Evolutionary conservation across 306 rosid genomes (phyloP).

Genomic region (Casuarina equisetifolia): DNA sequence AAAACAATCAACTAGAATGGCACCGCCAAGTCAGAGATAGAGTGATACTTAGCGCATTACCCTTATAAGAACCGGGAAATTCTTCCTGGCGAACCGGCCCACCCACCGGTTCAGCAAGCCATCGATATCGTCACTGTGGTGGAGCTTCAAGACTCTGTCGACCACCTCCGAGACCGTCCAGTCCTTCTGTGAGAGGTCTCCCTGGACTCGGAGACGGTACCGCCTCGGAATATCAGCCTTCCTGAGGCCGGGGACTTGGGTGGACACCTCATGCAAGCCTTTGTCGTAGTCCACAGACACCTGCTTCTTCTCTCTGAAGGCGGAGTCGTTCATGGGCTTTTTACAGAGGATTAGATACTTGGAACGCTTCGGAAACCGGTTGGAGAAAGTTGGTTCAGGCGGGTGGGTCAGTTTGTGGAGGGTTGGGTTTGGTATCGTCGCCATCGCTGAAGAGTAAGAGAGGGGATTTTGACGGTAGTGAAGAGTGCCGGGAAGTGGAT

Average conservation of each 20-base stretch:
- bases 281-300: slow-evolving; percentile 84
- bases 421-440: slow-evolving; percentile 29
- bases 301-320: slow-evolving; percentile 63
- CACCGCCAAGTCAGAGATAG: neutral
- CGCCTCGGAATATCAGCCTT: slow-evolving; percentile 57
- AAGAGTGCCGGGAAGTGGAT: neutral
- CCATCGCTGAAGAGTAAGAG: slow-evolving; percentile 30
- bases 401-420: slow-evolving; percentile 23
- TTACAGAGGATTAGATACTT: slow-evolving; percentile 27
- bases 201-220: slow-evolving; percentile 60
- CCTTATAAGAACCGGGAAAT: slow-evolving; percentile 74
- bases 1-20: neutral
- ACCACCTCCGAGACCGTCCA: slow-evolving; percentile 84
- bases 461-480: neutral
- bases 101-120: slow-evolving; percentile 79
- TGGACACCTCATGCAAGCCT: slow-evolving; percentile 58
- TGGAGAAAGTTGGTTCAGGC: slow-evolving; percentile 6
- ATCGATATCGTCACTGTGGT: slow-evolving; percentile 56
- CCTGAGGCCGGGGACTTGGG: slow-evolving; percentile 55
- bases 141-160: slow-evolving; percentile 43
- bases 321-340: slow-evolving; percentile 35
- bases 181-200: slow-evolving; percentile 77
- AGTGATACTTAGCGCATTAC: slow-evolving; percentile 27
- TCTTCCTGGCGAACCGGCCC: slow-evolving; percentile 87
- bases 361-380: slow-evolving; percentile 15